phyloP scores from a whole-genome alignment of 306 rosid species.

The Crataegus laevigata region DNA sequence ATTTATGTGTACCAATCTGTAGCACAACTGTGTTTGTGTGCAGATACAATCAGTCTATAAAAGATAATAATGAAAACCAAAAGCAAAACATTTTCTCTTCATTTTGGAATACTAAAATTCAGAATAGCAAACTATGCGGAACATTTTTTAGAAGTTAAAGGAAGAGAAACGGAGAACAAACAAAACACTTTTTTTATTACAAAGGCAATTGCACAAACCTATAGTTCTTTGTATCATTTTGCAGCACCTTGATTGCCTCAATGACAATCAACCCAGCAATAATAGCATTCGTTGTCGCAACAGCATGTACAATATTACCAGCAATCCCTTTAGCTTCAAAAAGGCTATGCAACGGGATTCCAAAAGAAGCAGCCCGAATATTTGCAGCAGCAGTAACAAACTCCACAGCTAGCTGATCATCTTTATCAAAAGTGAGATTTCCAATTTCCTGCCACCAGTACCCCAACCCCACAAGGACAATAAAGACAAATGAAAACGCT shows the following conservation, averaged over 20 bases:
- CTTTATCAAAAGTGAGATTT: constrained; percentile 87
- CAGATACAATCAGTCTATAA: background rate
- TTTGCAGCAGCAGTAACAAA: constrained; percentile 98
- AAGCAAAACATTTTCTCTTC: background rate
- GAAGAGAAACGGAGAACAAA: background rate
- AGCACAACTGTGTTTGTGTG: background rate
- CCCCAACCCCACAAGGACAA: background rate
- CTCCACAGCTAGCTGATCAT: constrained; percentile 96
- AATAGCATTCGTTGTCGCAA: constrained; percentile 94
- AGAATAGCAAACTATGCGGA: background rate
- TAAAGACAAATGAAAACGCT: background rate
- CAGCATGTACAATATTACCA: constrained; percentile 98
- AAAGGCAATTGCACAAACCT: constrained; percentile 46
- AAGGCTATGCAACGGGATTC: constrained; percentile 86
- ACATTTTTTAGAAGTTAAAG: background rate
- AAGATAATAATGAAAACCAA: background rate
- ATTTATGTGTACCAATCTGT: background rate
- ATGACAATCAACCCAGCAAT: constrained; percentile 97
- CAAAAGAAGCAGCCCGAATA: constrained; percentile 87
- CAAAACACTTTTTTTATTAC: background rate
- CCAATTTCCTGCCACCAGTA: constrained; percentile 69
- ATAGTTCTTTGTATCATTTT: constrained; percentile 52
- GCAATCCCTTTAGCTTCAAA: constrained; percentile 99
- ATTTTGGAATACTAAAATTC: background rate
- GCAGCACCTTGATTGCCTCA: constrained; percentile 94